A percentile compares a stretch with the other conserved stretches of the same genome.
Conservation (phyloP, 345 rosid genomes). For the Eucalyptus rudis region DNA sequence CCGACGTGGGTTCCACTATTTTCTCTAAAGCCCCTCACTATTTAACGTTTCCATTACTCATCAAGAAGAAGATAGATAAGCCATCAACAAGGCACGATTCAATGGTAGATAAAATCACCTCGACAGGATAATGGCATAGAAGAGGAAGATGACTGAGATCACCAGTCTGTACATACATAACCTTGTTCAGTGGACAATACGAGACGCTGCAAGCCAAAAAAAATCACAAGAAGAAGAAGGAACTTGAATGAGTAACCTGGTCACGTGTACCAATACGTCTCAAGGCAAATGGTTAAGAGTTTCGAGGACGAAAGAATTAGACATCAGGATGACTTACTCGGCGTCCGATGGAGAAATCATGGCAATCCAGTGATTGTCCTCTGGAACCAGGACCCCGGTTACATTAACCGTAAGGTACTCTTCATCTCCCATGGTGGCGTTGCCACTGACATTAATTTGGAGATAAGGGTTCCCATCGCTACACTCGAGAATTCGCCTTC, state of each 20-base stretch:
- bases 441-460: slow-evolving; percentile 3
- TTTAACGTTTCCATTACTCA: neutral
- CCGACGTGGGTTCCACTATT: neutral
- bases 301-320: neutral
- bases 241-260: neutral
- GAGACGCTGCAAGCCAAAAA: slow-evolving; percentile 12
- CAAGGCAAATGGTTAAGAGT: neutral
- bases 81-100: neutral
- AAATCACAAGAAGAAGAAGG: neutral
- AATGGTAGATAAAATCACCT: slow-evolving; percentile 12
- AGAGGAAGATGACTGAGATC: slow-evolving; percentile 44
- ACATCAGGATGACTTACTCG: slow-evolving; percentile 6
- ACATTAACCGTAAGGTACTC: slow-evolving; percentile 30
- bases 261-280: neutral
- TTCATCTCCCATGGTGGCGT: slow-evolving; percentile 14
- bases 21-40: neutral
- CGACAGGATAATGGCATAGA: slow-evolving; percentile 68
- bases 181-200: slow-evolving; percentile 11
- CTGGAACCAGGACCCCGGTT: slow-evolving; percentile 26
- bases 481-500: slow-evolving; percentile 21
- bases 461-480: slow-evolving; percentile 8
- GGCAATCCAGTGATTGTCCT: slow-evolving; percentile 36
- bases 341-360: slow-evolving; percentile 55
- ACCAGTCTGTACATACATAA: slow-evolving; percentile 38
- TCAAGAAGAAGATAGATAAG: neutral